Base-by-base conservation (phyloP, 352 stramenopile species). In the Phytophthora multivora region DNA sequence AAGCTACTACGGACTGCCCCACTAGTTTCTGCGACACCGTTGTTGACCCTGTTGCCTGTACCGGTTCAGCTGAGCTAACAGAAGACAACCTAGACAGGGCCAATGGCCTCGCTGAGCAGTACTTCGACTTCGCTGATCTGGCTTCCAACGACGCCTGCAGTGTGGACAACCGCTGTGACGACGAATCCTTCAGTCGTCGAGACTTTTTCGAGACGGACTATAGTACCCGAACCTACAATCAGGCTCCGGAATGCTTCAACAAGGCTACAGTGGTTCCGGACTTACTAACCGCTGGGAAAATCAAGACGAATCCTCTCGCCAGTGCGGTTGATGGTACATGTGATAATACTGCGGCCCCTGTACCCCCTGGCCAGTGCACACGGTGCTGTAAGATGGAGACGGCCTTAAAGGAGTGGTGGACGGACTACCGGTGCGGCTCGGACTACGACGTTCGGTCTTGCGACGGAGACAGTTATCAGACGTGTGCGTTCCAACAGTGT, bases 351-450 rank as follows among this genome's bases (percentile, higher is more conserved):
- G 52, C 40, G 3, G 46, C 60, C 1, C 78, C 78, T 4, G 71
- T 86, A 7, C 42, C 54, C 6, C n/a, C 46, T 0, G 61, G 64
- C 0, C 60, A 71, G 36, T 90, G 81, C 66, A 75, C 63, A 18
- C 65, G 79, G 10, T 90, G 81, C 63, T 80, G 66, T 30, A 66
- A 75, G 49, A 73, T 86, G 57, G 54, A 59, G 9, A 83, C 74
- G 0, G 52, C 59, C 23, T 43, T 93, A 21, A 71, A 77, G 28
- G 84, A 93, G 54, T 76, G 63, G 41, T 91, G 79, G 80, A 72
- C 66, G n/a, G 69, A 89, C 57, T 93, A 87, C 65, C 76, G 66
- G 31, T 93, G 84, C 39, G 67, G 66, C 21, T 70, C 59, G 16
- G 70, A 81, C 39, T 86, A 83, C 30, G 80, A 85, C 15, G 49